These are phyloP conservation scores for Penicillium pulvis DNA, from an alignment of 495 filamentous ascomycete species.

Conservation along the genomic window DNA sequence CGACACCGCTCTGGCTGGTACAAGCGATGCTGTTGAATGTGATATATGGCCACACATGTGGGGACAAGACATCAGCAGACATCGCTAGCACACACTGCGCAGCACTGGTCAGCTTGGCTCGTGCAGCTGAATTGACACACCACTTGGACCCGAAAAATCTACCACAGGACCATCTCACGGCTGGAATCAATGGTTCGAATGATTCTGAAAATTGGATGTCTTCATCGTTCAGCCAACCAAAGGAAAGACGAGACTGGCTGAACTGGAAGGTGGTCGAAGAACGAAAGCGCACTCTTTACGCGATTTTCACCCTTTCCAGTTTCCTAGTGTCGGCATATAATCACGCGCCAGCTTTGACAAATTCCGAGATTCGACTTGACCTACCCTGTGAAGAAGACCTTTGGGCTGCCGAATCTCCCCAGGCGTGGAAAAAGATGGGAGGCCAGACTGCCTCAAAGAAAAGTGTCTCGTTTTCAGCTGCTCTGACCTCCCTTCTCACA, in stretches of 20 bases:
- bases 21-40: slow-evolving; percentile 98
- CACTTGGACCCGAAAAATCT: slow-evolving; percentile 45
- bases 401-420: slow-evolving; percentile 80
- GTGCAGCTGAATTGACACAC: slow-evolving; percentile 73
- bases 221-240: slow-evolving; percentile 48
- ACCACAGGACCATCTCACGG: slow-evolving; percentile 40
- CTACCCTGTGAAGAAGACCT: slow-evolving; percentile 93
- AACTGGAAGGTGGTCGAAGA: slow-evolving; percentile 89
- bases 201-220: slow-evolving; percentile 34
- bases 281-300: slow-evolving; percentile 89
- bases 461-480: slow-evolving; percentile 68
- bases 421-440: slow-evolving; percentile 75
- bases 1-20: slow-evolving; percentile 94
- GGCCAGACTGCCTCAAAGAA: slow-evolving; percentile 66
- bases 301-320: slow-evolving; percentile 88
- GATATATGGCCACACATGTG: slow-evolving; percentile 94
- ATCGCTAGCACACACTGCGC: slow-evolving; percentile 92
- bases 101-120: slow-evolving; percentile 85
- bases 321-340: slow-evolving; percentile 92
- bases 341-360: slow-evolving; percentile 84
- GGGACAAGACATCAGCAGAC: slow-evolving; percentile 85
- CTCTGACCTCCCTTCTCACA: slow-evolving; percentile 77
- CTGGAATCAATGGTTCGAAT: slow-evolving; percentile 18
- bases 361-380: slow-evolving; percentile 90
- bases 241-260: slow-evolving; percentile 83